Conservation (phyloP, 23 red algal species). For the Gracilaria caudata region DNA sequence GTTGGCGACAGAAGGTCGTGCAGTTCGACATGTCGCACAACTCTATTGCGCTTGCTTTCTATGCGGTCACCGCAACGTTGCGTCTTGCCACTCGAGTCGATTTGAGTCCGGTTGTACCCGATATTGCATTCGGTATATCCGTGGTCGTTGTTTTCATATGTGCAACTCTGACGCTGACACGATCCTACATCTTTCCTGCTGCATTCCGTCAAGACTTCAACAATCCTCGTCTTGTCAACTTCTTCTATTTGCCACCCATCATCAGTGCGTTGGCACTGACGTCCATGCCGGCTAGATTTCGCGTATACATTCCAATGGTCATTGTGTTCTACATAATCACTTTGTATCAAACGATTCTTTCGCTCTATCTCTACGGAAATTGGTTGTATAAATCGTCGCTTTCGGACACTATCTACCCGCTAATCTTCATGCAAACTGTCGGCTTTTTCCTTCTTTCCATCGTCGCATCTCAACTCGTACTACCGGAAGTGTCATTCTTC, state of each 20-base stretch:
- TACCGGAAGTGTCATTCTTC: constrained; percentile 14
- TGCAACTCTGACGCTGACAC: background rate
- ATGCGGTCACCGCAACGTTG: background rate
- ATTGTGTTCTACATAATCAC: background rate
- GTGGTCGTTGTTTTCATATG: constrained; percentile 3
- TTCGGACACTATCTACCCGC: constrained; percentile 30
- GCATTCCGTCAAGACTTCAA: constrained; percentile 22
- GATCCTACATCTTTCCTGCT: constrained; percentile 13
- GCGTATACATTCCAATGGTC: constrained; percentile 4
- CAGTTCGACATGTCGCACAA: constrained; percentile 55
- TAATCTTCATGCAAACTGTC: constrained; percentile 57
- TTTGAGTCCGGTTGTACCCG: background rate
- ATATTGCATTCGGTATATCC: constrained; percentile 28
- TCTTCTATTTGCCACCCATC: constrained; percentile 39
- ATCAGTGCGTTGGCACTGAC: constrained; percentile 1
- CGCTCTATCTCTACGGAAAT: constrained; percentile 26
- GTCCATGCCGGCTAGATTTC: background rate
- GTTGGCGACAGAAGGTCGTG: constrained; percentile 29
- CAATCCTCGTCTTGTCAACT: constrained; percentile 33
- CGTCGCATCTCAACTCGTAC: constrained; percentile 7
- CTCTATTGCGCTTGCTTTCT: constrained; percentile 40
- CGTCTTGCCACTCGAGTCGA: background rate
- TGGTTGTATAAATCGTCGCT: background rate
- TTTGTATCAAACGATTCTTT: background rate
- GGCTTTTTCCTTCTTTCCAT: constrained; percentile 45